These are phyloP conservation scores for Mucor velutinosus DNA, from an alignment of 371 early-diverging fungal genomes.

Conservation along the genomic window DNA sequence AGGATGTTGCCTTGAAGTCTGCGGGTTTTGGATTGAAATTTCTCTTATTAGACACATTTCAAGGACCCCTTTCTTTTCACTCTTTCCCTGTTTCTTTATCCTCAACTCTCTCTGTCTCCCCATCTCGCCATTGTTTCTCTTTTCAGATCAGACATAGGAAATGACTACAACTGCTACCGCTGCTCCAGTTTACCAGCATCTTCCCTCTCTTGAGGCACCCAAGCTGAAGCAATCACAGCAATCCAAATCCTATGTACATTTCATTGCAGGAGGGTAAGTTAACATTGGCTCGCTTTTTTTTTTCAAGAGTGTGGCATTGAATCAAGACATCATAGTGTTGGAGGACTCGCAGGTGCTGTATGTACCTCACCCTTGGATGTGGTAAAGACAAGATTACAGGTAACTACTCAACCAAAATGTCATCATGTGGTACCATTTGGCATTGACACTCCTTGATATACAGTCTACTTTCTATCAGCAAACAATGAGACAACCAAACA, in stretches of 20 bases:
- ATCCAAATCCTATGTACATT: constrained; percentile 60
- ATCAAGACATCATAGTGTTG: constrained; percentile 39
- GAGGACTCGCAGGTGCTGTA: constrained; percentile 79
- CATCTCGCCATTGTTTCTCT: neutral
- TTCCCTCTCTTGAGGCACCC: neutral
- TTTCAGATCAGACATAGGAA: neutral
- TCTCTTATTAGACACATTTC: neutral
- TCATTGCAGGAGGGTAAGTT: constrained; percentile 79
- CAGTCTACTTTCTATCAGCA: constrained; percentile 38
- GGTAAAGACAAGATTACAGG: constrained; percentile 88
- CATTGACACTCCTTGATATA: neutral
- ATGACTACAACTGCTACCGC: constrained; percentile 3
- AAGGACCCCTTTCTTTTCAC: constrained; percentile 7
- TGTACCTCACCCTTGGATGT: constrained; percentile 91
- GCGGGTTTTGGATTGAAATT: neutral
- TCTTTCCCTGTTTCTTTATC: constrained; percentile 1
- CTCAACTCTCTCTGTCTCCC: neutral
- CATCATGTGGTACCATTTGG: neutral
- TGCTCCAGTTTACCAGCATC: constrained; percentile 2
- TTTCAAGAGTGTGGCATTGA: neutral
- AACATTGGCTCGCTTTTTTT: neutral
- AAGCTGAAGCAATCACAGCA: constrained; percentile 17
- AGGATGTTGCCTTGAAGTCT: neutral
- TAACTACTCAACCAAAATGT: constrained; percentile 19
- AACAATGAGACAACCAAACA: constrained; percentile 14